Evolutionary conservation across 225 moss, liverwort and hornwort species (phyloP).

Genomic region (Rhytidiadelphus loreus): DNA sequence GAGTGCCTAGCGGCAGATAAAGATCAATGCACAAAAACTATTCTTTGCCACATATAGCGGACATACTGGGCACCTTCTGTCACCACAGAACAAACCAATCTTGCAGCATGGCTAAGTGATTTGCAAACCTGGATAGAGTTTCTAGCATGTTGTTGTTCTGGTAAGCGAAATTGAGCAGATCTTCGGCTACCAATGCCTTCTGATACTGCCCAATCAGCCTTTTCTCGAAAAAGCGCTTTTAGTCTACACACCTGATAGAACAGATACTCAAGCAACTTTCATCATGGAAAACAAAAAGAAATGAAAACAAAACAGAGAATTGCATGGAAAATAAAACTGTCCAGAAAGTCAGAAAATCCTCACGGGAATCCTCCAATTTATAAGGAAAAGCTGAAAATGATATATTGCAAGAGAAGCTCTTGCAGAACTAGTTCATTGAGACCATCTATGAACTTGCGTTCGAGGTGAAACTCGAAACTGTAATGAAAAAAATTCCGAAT

Average conservation of each 20-base stretch:
- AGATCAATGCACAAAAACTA: not conserved
- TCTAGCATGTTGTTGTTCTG: not conserved
- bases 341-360: not conserved
- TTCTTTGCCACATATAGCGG: not conserved
- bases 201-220: not conserved
- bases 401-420: not conserved
- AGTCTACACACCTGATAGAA: slow-evolving; percentile 24
- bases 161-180: not conserved
- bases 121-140: slow-evolving; percentile 8
- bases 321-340: not conserved
- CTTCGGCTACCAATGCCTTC: not conserved
- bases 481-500: not conserved
- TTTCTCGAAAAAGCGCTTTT: slow-evolving; percentile 7
- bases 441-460: not conserved
- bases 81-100: not conserved
- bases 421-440: not conserved
- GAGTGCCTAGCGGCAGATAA: not conserved
- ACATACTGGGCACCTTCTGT: not conserved
- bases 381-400: not conserved
- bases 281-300: not conserved
- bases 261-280: slow-evolving; percentile 1
- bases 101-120: not conserved
- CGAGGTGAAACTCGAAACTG: not conserved
- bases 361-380: not conserved
- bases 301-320: not conserved